These are phyloP conservation scores for Clitoria ternatea DNA, from an alignment of 306 rosid species.

Conservation along the genomic window DNA sequence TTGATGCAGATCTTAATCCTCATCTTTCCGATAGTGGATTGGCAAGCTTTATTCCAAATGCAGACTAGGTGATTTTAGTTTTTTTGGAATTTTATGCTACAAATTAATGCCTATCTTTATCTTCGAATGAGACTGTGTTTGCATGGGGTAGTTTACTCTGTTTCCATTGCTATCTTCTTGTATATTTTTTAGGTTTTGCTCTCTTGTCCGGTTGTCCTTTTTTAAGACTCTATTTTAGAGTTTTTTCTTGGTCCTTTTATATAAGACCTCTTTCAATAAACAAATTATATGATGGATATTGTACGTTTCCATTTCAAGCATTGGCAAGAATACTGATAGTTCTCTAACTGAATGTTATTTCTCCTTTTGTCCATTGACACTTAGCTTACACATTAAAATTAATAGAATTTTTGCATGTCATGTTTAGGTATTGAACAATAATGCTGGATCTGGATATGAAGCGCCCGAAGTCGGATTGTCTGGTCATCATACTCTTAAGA, in stretches of 20 bases:
- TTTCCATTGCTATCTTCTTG: background rate
- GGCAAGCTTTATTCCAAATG: slow-evolving; percentile 61
- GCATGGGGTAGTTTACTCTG: background rate
- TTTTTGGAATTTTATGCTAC: background rate
- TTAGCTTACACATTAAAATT: background rate
- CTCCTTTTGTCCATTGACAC: background rate
- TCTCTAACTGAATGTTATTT: slow-evolving; percentile 4
- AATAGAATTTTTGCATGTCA: slow-evolving; percentile 19
- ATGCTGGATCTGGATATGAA: slow-evolving; percentile 69
- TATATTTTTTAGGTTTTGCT: background rate
- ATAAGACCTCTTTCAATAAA: too few relatives aligned
- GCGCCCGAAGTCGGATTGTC: slow-evolving; percentile 88
- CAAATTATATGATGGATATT: background rate
- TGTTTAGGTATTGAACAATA: slow-evolving; percentile 61
- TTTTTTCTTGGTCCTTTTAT: too few relatives aligned
- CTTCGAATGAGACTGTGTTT: background rate
- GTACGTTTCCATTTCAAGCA: background rate
- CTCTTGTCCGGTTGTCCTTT: too few relatives aligned
- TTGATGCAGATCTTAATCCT: slow-evolving; percentile 86
- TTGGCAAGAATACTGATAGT: background rate
- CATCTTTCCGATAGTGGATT: slow-evolving; percentile 89
- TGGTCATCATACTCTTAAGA: slow-evolving; percentile 71
- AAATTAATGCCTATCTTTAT: background rate
- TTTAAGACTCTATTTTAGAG: too few relatives aligned
- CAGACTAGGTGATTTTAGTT: slow-evolving; percentile 52